A percentile compares a stretch with the other conserved stretches of the same genome.
Evolutionary conservation across 257 asterid species (phyloP).

Genomic region (Solanum lignicaule): DNA sequence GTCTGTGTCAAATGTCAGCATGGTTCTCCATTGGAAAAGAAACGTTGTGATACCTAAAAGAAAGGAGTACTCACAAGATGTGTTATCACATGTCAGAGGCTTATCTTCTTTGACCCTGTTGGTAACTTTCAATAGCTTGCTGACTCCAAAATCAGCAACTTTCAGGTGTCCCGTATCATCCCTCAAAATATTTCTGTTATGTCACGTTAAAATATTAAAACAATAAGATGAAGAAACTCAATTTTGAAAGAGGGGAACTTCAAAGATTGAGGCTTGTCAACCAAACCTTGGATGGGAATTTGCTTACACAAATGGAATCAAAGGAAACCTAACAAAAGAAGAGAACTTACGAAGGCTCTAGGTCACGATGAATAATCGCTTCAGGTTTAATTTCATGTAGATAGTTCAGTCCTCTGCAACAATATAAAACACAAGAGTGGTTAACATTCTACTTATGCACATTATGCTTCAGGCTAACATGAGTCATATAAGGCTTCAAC

Average conservation of each 20-base stretch:
- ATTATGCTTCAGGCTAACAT: background rate
- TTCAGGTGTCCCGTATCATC: slow-evolving; percentile 95
- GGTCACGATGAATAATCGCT: slow-evolving; percentile 88
- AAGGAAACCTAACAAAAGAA: background rate
- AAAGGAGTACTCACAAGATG: slow-evolving; percentile 64
- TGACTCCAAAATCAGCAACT: slow-evolving; percentile 95
- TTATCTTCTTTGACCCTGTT: slow-evolving; percentile 62
- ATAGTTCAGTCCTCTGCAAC: slow-evolving; percentile 91
- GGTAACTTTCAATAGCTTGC: slow-evolving; percentile 77
- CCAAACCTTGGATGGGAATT: background rate
- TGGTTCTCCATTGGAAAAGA: background rate
- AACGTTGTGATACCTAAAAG: background rate
- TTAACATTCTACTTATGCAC: background rate
- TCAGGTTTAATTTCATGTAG: slow-evolving; percentile 73
- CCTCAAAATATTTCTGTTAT: slow-evolving; percentile 80
- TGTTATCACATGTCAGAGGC: slow-evolving; percentile 36
- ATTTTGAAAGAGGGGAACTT: background rate
- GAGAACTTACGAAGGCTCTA: slow-evolving; percentile 87
- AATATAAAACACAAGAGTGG: background rate
- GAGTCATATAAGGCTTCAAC: background rate
- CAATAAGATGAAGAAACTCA: background rate
- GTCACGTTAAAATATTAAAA: slow-evolving; percentile 1
- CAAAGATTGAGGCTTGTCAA: background rate
- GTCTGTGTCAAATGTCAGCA: background rate
- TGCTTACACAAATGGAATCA: background rate